A percentile compares a stretch with the other conserved stretches of the same genome.
Conservation (phyloP, 306 rosid genomes). For the Begonia fuchsioides region DNA sequence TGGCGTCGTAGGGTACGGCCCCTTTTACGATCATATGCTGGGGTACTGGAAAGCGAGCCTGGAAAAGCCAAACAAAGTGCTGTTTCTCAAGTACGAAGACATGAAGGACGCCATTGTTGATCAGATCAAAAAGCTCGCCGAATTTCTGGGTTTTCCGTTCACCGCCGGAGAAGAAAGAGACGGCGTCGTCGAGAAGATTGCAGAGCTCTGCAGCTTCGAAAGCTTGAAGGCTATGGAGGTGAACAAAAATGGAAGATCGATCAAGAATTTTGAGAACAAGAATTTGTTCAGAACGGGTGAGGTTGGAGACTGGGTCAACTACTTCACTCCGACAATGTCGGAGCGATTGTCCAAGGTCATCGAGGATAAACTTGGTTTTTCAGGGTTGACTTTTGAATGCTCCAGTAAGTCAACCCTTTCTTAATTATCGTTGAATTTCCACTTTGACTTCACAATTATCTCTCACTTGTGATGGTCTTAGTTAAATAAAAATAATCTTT, state of each 20-base stretch:
- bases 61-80: slow-evolving; percentile 24
- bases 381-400: slow-evolving; percentile 22
- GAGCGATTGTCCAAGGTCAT: slow-evolving; percentile 26
- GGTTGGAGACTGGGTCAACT: slow-evolving; percentile 43
- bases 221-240: slow-evolving; percentile 31
- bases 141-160: slow-evolving; percentile 29
- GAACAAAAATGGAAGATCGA: slow-evolving; percentile 21
- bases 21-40: slow-evolving; percentile 37
- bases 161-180: slow-evolving; percentile 24
- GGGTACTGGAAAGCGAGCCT: slow-evolving; percentile 43
- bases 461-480: too few relatives aligned
- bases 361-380: slow-evolving; percentile 22
- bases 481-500: too few relatives aligned
- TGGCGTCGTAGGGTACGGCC: slow-evolving; percentile 29
- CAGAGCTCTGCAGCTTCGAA: slow-evolving; percentile 30
- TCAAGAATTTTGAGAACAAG: slow-evolving; percentile 23
- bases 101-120: slow-evolving; percentile 16
- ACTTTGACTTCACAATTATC: too few relatives aligned
- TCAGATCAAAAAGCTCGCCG: slow-evolving; percentile 23
- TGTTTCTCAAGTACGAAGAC: slow-evolving; percentile 45
- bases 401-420: background rate
- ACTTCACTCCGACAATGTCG: slow-evolving; percentile 31
- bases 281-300: slow-evolving; percentile 37
- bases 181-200: slow-evolving; percentile 22
- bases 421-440: too few relatives aligned